Evolutionary conservation across 1,139 yeast genomes (phyloP), one percentile per base, ranked within the genome.

Genomic region (Tardiomyces digboiensis): DNA sequence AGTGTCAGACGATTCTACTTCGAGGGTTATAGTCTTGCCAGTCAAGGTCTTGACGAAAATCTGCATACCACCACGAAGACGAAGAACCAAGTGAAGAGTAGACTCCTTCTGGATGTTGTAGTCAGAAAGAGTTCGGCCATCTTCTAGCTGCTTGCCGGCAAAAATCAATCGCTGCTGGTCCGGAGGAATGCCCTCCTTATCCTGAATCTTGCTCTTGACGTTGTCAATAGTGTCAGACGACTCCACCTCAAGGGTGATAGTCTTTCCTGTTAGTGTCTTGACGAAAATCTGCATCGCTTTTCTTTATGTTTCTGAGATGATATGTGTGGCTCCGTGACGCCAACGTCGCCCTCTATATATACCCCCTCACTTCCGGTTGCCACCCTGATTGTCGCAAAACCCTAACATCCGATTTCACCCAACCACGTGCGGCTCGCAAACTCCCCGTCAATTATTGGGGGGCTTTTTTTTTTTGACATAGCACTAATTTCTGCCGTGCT

Each of bases 181-280:
- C 51, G 89, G 89, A 59, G 91, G 91, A 57, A 82, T 82, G 55
- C 91, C 91, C 66, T 82, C 89, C 75, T 82, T 82, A 70, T 82
- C 89, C 68, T 82, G 89, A 57, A 82, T 82, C 74, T 82, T 82
- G 57, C 84, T 73, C 73, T 82, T 82, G 66, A 82, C 89, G 63
- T 82, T 82, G 71, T 82, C 91, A 59, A 82, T 82, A 52, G 89
- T 82, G 74, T 82, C 91, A 44, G 89, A 82, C 40, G 89, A 82
- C 67, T 82, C 91, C 52, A 82, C 97, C 74, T 88, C 96, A 53
- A 80, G 69, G 59, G 87, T 82, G 64, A 82, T 80, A 71, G 93
- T 91, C 88, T 91, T 91, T 76, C 97, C 97, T 58, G 97, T 89
- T 70, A 89, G 78, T 74, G 98, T 89, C 78, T 89, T 89, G 78